A percentile compares a stretch with the other conserved stretches of the same genome.
Evolutionary conservation across 495 filamentous ascomycete species (phyloP).

Genomic region (Usnea hakonensis): DNA sequence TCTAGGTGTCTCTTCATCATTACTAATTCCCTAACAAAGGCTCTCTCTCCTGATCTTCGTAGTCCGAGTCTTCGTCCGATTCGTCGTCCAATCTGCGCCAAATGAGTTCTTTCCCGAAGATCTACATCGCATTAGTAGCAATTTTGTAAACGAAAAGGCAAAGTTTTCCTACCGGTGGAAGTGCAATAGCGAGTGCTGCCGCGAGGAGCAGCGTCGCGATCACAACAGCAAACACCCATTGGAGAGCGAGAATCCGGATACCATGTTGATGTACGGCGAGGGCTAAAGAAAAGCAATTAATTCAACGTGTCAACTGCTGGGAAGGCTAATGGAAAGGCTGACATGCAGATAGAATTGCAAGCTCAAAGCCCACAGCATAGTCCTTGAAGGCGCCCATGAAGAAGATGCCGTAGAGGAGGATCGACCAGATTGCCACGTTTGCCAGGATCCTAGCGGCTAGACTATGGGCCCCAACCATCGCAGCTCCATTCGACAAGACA

Average conservation of each 20-base stretch:
- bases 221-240: slow-evolving; percentile 87
- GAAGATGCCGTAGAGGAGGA: slow-evolving; percentile 62
- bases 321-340: not conserved
- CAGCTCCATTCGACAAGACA: slow-evolving; percentile 80
- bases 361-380: slow-evolving; percentile 71
- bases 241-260: slow-evolving; percentile 61
- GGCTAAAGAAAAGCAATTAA: slow-evolving; percentile 31
- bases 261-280: slow-evolving; percentile 70
- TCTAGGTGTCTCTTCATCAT: not conserved
- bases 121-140: slow-evolving; percentile 21
- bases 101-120: slow-evolving; percentile 46
- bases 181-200: slow-evolving; percentile 52
- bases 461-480: slow-evolving; percentile 53
- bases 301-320: not conserved
- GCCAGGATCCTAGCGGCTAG: slow-evolving; percentile 66
- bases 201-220: slow-evolving; percentile 71
- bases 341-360: slow-evolving; percentile 65
- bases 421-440: slow-evolving; percentile 79
- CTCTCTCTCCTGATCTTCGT: slow-evolving; percentile 35
- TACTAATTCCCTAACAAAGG: slow-evolving; percentile 34
- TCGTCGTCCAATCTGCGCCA: slow-evolving; percentile 26
- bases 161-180: slow-evolving; percentile 35
- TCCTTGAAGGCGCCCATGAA: slow-evolving; percentile 67
- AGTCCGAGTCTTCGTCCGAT: slow-evolving; percentile 29
- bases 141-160: not conserved